These are phyloP conservation scores for Paraglomus brasilianum DNA, from an alignment of 192 early-diverging fungal genomes.

Conservation along the genomic window DNA sequence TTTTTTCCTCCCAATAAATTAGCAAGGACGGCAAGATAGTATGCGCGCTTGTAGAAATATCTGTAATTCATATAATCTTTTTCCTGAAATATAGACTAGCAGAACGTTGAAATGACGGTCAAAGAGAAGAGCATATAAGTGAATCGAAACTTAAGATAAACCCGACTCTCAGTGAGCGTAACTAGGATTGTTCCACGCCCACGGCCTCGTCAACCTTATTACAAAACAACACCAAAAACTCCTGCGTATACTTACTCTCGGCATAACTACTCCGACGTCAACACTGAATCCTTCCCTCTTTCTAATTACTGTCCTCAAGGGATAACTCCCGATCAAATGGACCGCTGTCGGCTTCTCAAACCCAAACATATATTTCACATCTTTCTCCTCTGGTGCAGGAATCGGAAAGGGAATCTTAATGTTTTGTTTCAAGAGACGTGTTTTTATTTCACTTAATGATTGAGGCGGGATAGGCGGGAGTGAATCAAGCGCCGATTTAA, in stretches of 20 bases:
- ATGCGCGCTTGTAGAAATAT: constrained; percentile 95
- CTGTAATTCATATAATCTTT: constrained; percentile 92
- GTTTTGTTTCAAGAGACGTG: constrained; percentile 42
- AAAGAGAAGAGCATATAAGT: background rate
- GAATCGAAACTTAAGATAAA: background rate
- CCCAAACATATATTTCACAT: constrained; percentile 75
- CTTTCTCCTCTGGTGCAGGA: constrained; percentile 60
- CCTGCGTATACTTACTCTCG: constrained; percentile 44
- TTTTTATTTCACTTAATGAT: constrained; percentile 39
- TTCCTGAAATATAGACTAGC: constrained; percentile 74
- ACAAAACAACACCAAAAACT: background rate
- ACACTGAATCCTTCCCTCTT: constrained; percentile 66
- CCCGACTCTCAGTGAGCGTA: no score
- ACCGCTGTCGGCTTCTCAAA: constrained; percentile 74
- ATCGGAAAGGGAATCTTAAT: constrained; percentile 76
- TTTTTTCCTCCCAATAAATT: constrained; percentile 48
- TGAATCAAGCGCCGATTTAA: constrained; percentile 69
- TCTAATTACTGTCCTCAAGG: constrained; percentile 72
- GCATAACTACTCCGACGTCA: constrained; percentile 93
- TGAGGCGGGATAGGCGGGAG: constrained; percentile 53
- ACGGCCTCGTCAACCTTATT: no score
- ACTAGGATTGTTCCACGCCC: no score
- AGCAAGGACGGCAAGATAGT: constrained; percentile 81
- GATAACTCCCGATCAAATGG: constrained; percentile 85
- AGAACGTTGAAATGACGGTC: background rate